Conservation (phyloP, 306 rosid species). For the Macrotyloma uniflorum region DNA sequence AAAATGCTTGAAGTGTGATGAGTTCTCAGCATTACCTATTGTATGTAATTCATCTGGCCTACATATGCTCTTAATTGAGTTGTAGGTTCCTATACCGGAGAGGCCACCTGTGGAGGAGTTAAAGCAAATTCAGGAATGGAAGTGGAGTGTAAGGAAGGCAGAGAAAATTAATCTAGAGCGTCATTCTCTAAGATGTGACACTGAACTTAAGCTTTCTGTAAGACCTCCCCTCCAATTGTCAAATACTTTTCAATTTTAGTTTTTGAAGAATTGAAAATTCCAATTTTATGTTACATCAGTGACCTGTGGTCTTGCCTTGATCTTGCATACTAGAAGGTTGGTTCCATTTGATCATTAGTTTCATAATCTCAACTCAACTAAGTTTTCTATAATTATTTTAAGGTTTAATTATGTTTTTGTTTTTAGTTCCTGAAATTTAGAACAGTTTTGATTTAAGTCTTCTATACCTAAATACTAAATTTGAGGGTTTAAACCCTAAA, state of each 20-base stretch:
- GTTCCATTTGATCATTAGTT: background rate
- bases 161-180: conserved; percentile 78
- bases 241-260: background rate
- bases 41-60: conserved; percentile 7
- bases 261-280: conserved; percentile 5
- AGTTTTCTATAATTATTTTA: background rate
- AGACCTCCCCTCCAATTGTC: conserved; percentile 43
- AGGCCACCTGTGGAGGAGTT: conserved; percentile 61
- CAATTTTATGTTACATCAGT: background rate
- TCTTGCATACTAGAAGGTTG: background rate
- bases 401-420: too few relatives aligned
- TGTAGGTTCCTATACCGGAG: conserved; percentile 79
- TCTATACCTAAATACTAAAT: too few relatives aligned
- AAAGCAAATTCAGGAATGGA: conserved; percentile 79
- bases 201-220: conserved; percentile 88
- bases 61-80: conserved; percentile 31
- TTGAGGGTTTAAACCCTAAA: too few relatives aligned
- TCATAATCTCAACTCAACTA: conserved; percentile 6
- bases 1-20: conserved; percentile 22
- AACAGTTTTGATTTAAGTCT: too few relatives aligned
- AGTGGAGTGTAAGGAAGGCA: conserved; percentile 72
- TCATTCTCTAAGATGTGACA: conserved; percentile 84
- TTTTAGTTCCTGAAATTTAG: too few relatives aligned
- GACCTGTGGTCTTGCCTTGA: conserved; percentile 22
- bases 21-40: conserved; percentile 1